These are phyloP conservation scores for Kockovaella imperatae DNA, from an alignment of 768 basidiomycete species.

Conservation along the genomic window DNA sequence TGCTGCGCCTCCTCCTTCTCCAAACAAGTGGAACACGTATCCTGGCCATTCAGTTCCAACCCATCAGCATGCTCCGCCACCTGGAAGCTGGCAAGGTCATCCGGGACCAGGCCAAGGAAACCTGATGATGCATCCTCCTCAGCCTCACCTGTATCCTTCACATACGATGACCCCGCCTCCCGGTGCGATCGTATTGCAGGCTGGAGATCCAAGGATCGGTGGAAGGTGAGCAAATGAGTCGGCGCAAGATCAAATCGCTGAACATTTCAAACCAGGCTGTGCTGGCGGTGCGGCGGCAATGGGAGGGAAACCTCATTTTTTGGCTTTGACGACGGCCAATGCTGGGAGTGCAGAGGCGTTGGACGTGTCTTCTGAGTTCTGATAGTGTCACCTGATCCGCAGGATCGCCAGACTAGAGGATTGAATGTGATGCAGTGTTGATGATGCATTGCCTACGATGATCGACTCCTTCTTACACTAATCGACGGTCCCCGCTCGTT, in stretches of 20 bases:
- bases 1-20: slow-evolving; percentile 15
- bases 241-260: background rate
- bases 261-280: slow-evolving; percentile 13
- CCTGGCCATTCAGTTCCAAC: slow-evolving; percentile 11
- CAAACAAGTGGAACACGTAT: slow-evolving; percentile 19
- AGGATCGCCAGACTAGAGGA: too few relatives aligned
- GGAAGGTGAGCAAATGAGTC: slow-evolving; percentile 17
- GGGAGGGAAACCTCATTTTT: slow-evolving; percentile 27
- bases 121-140: slow-evolving; percentile 6
- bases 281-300: slow-evolving; percentile 28
- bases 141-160: slow-evolving; percentile 1
- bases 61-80: slow-evolving; percentile 3
- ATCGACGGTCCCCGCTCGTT: too few relatives aligned
- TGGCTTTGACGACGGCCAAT: slow-evolving; percentile 33
- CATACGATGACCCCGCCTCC: slow-evolving; percentile 13
- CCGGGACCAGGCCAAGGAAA: background rate
- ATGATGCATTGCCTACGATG: too few relatives aligned
- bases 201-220: slow-evolving; percentile 39
- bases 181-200: slow-evolving; percentile 26
- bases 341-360: slow-evolving; percentile 28
- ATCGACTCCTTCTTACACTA: too few relatives aligned
- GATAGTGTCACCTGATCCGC: too few relatives aligned
- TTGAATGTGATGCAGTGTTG: too few relatives aligned
- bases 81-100: background rate
- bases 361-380: slow-evolving; percentile 28